Evolutionary conservation across 768 basidiomycete species (phyloP).

Genomic region (Leccinum ochraceum): DNA sequence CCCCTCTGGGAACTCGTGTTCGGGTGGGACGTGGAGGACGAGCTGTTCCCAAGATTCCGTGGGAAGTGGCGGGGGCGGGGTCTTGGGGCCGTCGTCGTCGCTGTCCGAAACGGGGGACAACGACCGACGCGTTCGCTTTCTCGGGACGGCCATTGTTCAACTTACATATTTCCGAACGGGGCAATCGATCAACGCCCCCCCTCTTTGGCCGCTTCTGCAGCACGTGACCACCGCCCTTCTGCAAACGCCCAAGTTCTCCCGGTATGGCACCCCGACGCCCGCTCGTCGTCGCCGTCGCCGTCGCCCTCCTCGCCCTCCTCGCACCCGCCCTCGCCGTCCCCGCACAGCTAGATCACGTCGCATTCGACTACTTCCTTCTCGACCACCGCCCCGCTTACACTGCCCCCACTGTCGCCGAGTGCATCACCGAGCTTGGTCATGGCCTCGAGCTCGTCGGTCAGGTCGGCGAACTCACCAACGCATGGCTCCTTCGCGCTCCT

Average conservation of each 20-base stretch:
- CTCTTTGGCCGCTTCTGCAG: constrained; percentile 2
- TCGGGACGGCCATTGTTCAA: constrained; percentile 23
- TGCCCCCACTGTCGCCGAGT: constrained; percentile 58
- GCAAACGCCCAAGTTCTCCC: neutral
- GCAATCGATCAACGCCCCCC: neutral
- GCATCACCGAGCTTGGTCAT: constrained; percentile 61
- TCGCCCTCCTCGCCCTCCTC: constrained; percentile 5
- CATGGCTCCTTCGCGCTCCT: constrained; percentile 78
- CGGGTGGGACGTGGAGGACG: constrained; percentile 20
- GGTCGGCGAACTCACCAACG: constrained; percentile 75
- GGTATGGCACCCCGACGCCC: constrained; percentile 18
- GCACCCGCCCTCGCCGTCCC: constrained; percentile 11
- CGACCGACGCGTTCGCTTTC: constrained; percentile 29
- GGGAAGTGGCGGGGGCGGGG: constrained; percentile 7
- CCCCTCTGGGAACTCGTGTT: constrained; percentile 41
- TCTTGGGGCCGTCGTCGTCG: constrained; percentile 16
- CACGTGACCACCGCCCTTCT: constrained; percentile 16
- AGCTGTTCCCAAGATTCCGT: constrained; percentile 8
- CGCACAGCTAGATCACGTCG: constrained; percentile 51
- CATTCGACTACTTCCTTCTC: constrained; percentile 82
- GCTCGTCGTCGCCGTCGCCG: constrained; percentile 5
- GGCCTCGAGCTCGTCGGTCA: constrained; percentile 89
- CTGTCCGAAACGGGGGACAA: constrained; percentile 17
- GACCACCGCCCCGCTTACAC: constrained; percentile 57
- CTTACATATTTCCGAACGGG: constrained; percentile 1